phyloP scores from a whole-genome alignment of 1,284 basidiomycete species.

The Fomes fomentarius region DNA sequence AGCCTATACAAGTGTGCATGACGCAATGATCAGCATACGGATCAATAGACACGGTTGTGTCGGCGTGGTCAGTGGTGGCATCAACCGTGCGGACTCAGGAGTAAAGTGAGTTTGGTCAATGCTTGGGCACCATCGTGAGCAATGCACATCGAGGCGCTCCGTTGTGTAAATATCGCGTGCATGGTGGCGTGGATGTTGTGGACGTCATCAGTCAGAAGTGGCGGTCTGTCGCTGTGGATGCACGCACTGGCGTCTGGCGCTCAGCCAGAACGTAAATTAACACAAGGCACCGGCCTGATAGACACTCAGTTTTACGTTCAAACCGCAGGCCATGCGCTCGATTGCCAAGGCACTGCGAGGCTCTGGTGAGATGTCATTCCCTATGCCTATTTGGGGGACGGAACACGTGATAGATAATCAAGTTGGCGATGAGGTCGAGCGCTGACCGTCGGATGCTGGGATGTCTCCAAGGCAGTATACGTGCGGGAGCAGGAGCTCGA shows the following conservation, averaged over 20 bases:
- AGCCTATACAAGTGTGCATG: too few relatives aligned
- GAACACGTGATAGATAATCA: constrained; percentile 27
- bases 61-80: neutral
- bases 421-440: constrained; percentile 17
- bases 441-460: constrained; percentile 9
- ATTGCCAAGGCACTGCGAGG: constrained; percentile 15
- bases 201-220: neutral
- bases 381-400: constrained; percentile 6
- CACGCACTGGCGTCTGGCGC: neutral
- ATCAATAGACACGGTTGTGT: neutral
- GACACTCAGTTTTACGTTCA: constrained; percentile 1
- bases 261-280: neutral
- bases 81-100: too few relatives aligned
- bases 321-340: neutral
- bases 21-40: constrained; percentile 21
- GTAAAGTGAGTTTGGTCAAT: too few relatives aligned
- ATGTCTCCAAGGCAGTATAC: constrained; percentile 7
- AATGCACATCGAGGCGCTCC: too few relatives aligned
- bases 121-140: too few relatives aligned
- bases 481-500: constrained; percentile 1
- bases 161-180: neutral
- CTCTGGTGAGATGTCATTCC: constrained; percentile 20
- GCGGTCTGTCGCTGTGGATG: neutral
- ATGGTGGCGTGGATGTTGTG: neutral
- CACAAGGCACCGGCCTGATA: constrained; percentile 4